Conservation (phyloP, 495 filamentous ascomycete species). For the Daldinia concentrica region DNA sequence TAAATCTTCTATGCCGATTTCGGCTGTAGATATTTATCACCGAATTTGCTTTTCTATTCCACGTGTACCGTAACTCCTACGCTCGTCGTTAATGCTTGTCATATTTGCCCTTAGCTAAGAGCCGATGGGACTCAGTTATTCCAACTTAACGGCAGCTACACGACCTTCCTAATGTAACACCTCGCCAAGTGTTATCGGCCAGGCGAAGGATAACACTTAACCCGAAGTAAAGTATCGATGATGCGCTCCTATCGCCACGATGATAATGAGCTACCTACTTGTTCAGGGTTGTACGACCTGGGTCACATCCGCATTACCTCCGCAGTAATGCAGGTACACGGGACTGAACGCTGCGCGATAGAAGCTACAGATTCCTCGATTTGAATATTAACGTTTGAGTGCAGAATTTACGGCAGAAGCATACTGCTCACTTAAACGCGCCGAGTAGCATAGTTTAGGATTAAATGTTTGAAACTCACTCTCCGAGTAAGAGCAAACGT, state of each 20-base stretch:
- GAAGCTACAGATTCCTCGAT: background rate
- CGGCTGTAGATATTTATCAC: slow-evolving; percentile 13
- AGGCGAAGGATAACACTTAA: slow-evolving; percentile 24
- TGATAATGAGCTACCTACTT: slow-evolving; percentile 7
- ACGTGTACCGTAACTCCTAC: slow-evolving; percentile 41
- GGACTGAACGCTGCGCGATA: slow-evolving; percentile 16
- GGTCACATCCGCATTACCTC: slow-evolving; percentile 11
- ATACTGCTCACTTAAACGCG: slow-evolving; percentile 17
- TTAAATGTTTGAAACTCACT: slow-evolving; percentile 16
- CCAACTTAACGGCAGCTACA: slow-evolving; percentile 11
- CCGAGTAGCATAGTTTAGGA: slow-evolving; percentile 3
- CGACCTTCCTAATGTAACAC: slow-evolving; percentile 38
- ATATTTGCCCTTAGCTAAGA: slow-evolving; percentile 30
- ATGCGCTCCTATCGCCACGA: slow-evolving; percentile 3
- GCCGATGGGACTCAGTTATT: slow-evolving; percentile 20
- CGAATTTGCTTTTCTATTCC: slow-evolving; percentile 21
- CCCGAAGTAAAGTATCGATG: slow-evolving; percentile 17
- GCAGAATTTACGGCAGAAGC: slow-evolving; percentile 14
- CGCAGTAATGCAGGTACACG: slow-evolving; percentile 11
- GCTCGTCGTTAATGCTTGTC: slow-evolving; percentile 16
- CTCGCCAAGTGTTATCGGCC: slow-evolving; percentile 18
- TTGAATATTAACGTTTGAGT: background rate
- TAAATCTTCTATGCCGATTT: background rate
- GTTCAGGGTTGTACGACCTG: slow-evolving; percentile 11
- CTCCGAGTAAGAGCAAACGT: slow-evolving; percentile 18